Conservation (phyloP, 2,329 filamentous ascomycete genomes). For the Paraphaeosphaeria sporulosa region DNA sequence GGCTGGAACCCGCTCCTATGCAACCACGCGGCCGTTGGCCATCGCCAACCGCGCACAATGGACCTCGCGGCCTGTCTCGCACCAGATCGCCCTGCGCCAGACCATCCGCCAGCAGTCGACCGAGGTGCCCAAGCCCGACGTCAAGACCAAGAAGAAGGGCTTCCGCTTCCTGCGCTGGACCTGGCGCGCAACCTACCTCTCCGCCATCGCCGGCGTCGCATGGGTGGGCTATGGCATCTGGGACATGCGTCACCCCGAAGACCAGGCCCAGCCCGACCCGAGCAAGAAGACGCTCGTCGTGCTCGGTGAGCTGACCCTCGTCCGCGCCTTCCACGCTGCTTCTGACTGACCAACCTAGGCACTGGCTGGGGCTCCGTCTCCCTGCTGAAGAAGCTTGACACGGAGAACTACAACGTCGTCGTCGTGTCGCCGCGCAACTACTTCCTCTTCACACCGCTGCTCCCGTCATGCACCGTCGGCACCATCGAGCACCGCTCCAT, state of each 20-base stretch:
- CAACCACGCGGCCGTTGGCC: slow-evolving; percentile 44
- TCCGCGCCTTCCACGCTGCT: slow-evolving; percentile 12
- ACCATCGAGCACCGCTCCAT: slow-evolving; percentile 99
- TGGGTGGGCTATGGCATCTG: slow-evolving; percentile 85
- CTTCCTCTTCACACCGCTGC: slow-evolving; percentile 98
- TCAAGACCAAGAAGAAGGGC: slow-evolving; percentile 56
- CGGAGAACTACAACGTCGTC: slow-evolving; percentile 98
- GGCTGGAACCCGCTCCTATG: slow-evolving; percentile 46
- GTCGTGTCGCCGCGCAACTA: slow-evolving; percentile 99
- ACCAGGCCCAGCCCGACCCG: slow-evolving; percentile 81
- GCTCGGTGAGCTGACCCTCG: slow-evolving; percentile 70
- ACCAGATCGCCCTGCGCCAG: slow-evolving; percentile 47
- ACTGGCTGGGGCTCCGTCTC: slow-evolving; percentile 97
- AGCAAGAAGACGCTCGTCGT: slow-evolving; percentile 97
- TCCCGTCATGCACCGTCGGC: slow-evolving; percentile 96
- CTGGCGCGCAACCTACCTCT: slow-evolving; percentile 84
- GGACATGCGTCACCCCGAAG: slow-evolving; percentile 78
- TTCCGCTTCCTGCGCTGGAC: slow-evolving; percentile 79
- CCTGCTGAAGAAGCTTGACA: slow-evolving; percentile 97
- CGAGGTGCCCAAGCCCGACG: slow-evolving; percentile 35
- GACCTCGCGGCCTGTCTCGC: slow-evolving; percentile 42
- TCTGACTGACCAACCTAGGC: slow-evolving; percentile 61
- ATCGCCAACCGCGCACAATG: slow-evolving; percentile 45
- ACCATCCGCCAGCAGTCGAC: slow-evolving; percentile 44
- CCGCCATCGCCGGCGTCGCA: slow-evolving; percentile 71